Conservation (phyloP, 164 flowering plant species). For the Nymphaea thermarum region DNA sequence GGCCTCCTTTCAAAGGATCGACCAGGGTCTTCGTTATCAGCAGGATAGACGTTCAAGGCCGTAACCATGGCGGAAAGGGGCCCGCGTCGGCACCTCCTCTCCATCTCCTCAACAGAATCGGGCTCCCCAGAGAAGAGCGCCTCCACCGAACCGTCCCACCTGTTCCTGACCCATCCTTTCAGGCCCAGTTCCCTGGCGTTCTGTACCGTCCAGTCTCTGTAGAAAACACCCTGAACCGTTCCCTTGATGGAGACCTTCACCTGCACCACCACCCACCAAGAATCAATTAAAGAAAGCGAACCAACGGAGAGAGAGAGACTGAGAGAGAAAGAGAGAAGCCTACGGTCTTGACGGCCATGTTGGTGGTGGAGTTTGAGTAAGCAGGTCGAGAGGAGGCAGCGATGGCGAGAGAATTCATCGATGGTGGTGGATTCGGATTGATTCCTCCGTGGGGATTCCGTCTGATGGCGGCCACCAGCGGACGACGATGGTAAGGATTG, state of each 20-base stretch:
- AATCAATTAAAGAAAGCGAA: too few relatives aligned
- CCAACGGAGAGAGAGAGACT: too few relatives aligned
- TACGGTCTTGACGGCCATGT: too few relatives aligned
- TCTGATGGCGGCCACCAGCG: too few relatives aligned
- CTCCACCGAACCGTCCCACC: conserved; percentile 44
- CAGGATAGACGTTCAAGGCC: conserved; percentile 43
- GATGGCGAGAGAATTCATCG: too few relatives aligned
- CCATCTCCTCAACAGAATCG: conserved; percentile 64
- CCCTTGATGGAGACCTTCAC: conserved; percentile 68
- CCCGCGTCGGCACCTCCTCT: conserved; percentile 66
- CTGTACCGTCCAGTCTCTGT: conserved; percentile 79
- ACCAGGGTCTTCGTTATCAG: conserved; percentile 54
- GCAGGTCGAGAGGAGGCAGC: too few relatives aligned
- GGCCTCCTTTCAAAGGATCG: conserved; percentile 39
- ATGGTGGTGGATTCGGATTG: too few relatives aligned
- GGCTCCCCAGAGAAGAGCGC: conserved; percentile 63
- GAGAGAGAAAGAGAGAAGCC: too few relatives aligned
- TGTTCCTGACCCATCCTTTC: conserved; percentile 33
- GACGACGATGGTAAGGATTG: too few relatives aligned
- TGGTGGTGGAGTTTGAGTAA: too few relatives aligned
- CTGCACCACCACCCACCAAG: conserved; percentile 19
- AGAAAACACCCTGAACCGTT: conserved; percentile 82
- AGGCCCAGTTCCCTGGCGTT: conserved; percentile 57
- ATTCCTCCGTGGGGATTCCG: too few relatives aligned
- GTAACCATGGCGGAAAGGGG: conserved; percentile 73